phyloP scores from a whole-genome alignment of 2,329 filamentous ascomycete species.

The Helminthosporium solani region DNA sequence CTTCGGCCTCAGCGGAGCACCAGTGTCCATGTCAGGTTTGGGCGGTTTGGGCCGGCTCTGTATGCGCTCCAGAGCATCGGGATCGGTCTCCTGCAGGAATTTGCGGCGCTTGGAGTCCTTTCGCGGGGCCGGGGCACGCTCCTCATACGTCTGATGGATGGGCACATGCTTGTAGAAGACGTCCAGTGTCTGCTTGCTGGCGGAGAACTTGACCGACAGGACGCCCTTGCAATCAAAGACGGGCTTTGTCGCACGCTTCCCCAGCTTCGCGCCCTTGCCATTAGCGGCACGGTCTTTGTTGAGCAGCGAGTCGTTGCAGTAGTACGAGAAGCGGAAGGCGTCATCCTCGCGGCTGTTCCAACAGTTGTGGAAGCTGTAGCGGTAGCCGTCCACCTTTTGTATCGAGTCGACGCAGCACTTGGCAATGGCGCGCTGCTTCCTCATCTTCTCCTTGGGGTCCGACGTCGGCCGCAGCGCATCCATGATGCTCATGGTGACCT shows the following conservation, averaged over 20 bases:
- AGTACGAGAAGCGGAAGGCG: slow-evolving; percentile 50
- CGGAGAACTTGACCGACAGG: slow-evolving; percentile 51
- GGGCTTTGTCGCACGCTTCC: slow-evolving; percentile 45
- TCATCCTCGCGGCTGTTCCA: slow-evolving; percentile 51
- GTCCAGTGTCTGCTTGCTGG: slow-evolving; percentile 43
- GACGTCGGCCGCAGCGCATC: slow-evolving; percentile 37
- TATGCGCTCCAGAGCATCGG: slow-evolving; percentile 32
- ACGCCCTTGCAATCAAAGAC: slow-evolving; percentile 53
- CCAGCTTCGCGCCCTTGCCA: slow-evolving; percentile 42
- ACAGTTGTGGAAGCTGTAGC: slow-evolving; percentile 53
- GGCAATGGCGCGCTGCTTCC: slow-evolving; percentile 49
- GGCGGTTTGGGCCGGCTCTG: slow-evolving; percentile 25
- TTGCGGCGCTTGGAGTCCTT: slow-evolving; percentile 43
- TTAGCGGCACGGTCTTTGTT: slow-evolving; percentile 54
- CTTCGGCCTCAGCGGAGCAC: slow-evolving; percentile 25
- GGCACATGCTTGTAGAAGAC: slow-evolving; percentile 51
- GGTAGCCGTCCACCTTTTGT: slow-evolving; percentile 49
- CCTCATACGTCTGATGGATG: slow-evolving; percentile 50
- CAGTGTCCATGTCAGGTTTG: slow-evolving; percentile 19
- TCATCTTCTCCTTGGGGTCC: slow-evolving; percentile 46
- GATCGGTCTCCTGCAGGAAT: slow-evolving; percentile 37
- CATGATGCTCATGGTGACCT: slow-evolving; percentile 36
- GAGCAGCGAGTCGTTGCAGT: slow-evolving; percentile 53
- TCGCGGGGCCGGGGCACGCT: slow-evolving; percentile 44
- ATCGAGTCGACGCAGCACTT: slow-evolving; percentile 48